These are phyloP conservation scores for Saccharomyces hybrid DNA, from an alignment of 1,139 yeast genomes.

Conservation along the genomic window DNA sequence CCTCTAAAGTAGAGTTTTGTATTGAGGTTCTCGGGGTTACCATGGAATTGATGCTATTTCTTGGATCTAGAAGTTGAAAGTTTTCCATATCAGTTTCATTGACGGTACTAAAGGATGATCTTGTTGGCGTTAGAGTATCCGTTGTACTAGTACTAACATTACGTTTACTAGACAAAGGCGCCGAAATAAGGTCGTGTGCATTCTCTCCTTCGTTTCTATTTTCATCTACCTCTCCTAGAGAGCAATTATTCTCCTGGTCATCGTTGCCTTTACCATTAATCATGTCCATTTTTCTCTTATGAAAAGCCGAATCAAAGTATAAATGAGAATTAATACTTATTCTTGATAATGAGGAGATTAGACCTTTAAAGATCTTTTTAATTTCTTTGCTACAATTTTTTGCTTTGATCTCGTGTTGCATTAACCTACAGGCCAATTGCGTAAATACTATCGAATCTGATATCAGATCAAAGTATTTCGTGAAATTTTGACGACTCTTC, in stretches of 20 bases:
- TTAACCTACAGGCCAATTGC: slow-evolving; percentile 45
- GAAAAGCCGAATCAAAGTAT: slow-evolving; percentile 36
- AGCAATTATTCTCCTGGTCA: slow-evolving; percentile 1
- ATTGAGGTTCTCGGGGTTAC: slow-evolving; percentile 5
- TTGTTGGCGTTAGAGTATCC: slow-evolving; percentile 16
- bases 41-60: background rate
- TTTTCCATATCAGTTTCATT: background rate
- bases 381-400: slow-evolving; percentile 42
- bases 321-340: slow-evolving; percentile 52
- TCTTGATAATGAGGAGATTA: slow-evolving; percentile 49
- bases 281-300: background rate
- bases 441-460: slow-evolving; percentile 43
- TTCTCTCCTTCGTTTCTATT: background rate
- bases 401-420: slow-evolving; percentile 41
- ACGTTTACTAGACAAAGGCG: slow-evolving; percentile 11
- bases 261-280: slow-evolving; percentile 1
- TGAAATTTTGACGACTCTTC: slow-evolving; percentile 43
- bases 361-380: slow-evolving; percentile 41
- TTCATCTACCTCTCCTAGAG: slow-evolving; percentile 4
- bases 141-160: slow-evolving; percentile 26
- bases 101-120: slow-evolving; percentile 4
- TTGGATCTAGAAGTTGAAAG: background rate
- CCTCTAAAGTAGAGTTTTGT: slow-evolving; percentile 1
- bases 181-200: background rate
- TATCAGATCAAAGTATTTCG: slow-evolving; percentile 44